phyloP scores from a whole-genome alignment of 495 filamentous ascomycete genomes.

The Parachaetomium inaequale region DNA sequence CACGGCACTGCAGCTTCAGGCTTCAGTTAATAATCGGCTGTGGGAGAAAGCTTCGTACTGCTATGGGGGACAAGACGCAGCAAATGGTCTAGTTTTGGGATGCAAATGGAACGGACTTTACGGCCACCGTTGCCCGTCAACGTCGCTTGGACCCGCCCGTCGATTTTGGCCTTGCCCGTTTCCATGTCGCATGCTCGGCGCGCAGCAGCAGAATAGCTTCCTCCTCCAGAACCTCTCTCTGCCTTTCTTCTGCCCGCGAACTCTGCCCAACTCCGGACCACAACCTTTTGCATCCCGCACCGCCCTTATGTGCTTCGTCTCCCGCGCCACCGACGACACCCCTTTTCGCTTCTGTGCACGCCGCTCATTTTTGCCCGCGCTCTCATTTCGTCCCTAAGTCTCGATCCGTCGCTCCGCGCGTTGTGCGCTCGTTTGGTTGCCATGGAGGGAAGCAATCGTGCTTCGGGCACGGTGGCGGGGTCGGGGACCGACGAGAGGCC shows the following conservation, averaged over 20 bases:
- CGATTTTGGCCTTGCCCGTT: constrained; percentile 11
- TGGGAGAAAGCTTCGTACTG: neutral
- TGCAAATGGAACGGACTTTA: neutral
- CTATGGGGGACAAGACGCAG: constrained; percentile 6
- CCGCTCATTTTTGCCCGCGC: neutral
- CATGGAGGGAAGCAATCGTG: constrained; percentile 44
- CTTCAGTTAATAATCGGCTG: constrained; percentile 1
- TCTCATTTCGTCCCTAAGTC: neutral
- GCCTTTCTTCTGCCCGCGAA: constrained; percentile 1
- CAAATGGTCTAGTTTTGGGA: neutral
- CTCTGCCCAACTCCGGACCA: neutral
- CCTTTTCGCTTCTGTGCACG: neutral
- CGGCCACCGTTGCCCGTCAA: neutral
- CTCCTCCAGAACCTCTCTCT: constrained; percentile 1
- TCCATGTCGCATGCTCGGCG: constrained; percentile 28
- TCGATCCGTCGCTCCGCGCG: neutral
- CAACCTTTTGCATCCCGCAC: neutral
- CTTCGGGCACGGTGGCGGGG: constrained; percentile 32
- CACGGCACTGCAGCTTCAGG: constrained; percentile 7
- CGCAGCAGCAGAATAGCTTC: constrained; percentile 29
- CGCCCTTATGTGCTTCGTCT: constrained; percentile 20
- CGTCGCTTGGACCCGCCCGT: constrained; percentile 10
- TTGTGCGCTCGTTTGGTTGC: constrained; percentile 11
- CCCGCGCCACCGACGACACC: neutral
- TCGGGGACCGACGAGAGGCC: constrained; percentile 32